Evolutionary conservation across 2,329 filamentous ascomycete genomes (phyloP).

Genomic region (Balansia obtecta): DNA sequence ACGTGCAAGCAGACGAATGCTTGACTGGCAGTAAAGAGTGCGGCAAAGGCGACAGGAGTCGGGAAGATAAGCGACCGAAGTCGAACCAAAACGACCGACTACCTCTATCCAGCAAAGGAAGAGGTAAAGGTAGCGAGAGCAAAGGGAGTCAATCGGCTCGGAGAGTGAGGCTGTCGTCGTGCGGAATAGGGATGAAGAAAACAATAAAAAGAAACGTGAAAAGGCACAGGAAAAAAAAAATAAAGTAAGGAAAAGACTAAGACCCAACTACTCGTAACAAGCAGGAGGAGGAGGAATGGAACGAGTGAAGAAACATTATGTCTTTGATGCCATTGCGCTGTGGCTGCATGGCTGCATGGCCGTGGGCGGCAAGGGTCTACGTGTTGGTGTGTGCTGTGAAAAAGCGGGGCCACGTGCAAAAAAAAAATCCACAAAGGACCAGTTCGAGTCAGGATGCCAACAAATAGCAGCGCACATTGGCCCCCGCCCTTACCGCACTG

Average conservation of each 20-base stretch:
- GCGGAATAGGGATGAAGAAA: too few species aligned
- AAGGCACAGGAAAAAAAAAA: background rate
- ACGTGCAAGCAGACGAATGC: background rate
- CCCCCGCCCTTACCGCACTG: too few species aligned
- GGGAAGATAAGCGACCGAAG: background rate
- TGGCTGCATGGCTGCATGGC: background rate
- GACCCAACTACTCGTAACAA: background rate
- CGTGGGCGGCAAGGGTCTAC: background rate
- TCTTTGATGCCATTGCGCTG: background rate
- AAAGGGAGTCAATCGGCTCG: background rate
- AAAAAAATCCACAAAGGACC: too few species aligned
- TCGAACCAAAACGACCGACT: constrained; percentile 3
- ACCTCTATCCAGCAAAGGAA: constrained; percentile 4
- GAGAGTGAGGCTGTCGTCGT: background rate
- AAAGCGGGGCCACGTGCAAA: background rate
- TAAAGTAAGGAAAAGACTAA: background rate
- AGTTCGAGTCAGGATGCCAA: too few species aligned
- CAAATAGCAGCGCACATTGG: too few species aligned
- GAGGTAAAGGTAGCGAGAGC: background rate
- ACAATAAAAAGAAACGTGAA: background rate
- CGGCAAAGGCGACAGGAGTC: background rate
- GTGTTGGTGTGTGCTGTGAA: background rate
- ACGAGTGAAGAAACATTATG: background rate
- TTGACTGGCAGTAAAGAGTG: background rate
- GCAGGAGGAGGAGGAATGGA: background rate